phyloP scores from a whole-genome alignment of 2,329 filamentous ascomycete species.

The Ilyonectria sp. region DNA sequence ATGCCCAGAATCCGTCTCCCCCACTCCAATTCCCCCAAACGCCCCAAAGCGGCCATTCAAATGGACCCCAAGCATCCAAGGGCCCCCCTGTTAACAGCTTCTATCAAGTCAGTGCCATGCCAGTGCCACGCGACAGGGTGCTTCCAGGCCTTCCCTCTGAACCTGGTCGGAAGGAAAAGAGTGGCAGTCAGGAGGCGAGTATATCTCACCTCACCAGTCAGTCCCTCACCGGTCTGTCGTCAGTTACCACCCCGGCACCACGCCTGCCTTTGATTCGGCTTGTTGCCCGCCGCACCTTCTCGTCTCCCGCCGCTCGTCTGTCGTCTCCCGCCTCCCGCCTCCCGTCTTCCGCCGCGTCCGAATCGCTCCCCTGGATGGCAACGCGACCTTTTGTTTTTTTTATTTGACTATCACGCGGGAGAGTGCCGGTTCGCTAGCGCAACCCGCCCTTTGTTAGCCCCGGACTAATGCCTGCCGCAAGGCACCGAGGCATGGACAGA shows the following conservation, averaged over 20 bases:
- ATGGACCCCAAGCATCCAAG: slow-evolving; percentile 2
- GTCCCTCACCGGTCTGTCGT: not conserved
- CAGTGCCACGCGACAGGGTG: slow-evolving; percentile 42
- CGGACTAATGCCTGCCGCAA: slow-evolving; percentile 14
- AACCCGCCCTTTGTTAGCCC: slow-evolving; percentile 19
- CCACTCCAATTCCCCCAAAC: slow-evolving; percentile 13
- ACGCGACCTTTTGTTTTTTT: slow-evolving; percentile 1
- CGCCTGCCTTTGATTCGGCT: not conserved
- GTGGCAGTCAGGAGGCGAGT: not conserved
- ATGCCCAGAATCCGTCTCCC: slow-evolving; percentile 1
- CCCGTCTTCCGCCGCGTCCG: not conserved
- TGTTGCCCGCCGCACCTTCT: not conserved
- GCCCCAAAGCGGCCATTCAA: slow-evolving; percentile 9
- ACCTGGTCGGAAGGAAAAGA: not conserved
- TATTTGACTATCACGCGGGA: slow-evolving; percentile 16
- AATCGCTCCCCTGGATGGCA: not conserved
- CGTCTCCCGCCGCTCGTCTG: not conserved
- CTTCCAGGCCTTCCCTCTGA: not conserved
- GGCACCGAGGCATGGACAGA: slow-evolving; percentile 9
- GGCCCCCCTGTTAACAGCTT: slow-evolving; percentile 19
- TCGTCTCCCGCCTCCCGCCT: not conserved
- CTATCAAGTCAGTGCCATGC: slow-evolving; percentile 43
- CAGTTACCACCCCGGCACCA: not conserved
- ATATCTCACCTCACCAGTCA: not conserved
- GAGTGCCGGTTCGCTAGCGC: slow-evolving; percentile 20